Percentiles rank a stretch among this genome's conserved stretches.
phyloP scores from a whole-genome alignment of 805 yeast genomes.

The Cyberlindnera mrakii region DNA sequence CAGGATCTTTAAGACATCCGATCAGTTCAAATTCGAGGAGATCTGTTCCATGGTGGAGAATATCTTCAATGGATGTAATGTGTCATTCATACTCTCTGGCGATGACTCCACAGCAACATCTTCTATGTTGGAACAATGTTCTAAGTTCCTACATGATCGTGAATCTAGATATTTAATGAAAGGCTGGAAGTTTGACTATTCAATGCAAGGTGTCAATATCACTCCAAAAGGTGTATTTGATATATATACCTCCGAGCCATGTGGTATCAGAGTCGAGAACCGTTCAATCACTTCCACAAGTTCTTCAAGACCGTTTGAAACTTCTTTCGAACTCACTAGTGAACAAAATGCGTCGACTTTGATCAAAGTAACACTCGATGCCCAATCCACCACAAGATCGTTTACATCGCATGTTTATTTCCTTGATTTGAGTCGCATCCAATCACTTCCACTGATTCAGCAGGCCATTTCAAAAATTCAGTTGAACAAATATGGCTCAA shows the following conservation, averaged over 20 bases:
- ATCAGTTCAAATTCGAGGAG: constrained; percentile 4
- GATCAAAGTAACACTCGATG: constrained; percentile 8
- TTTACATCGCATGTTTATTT: constrained; percentile 10
- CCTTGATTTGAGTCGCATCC: constrained; percentile 9
- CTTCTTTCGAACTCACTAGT: not conserved
- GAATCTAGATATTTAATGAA: constrained; percentile 3
- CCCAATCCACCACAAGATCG: constrained; percentile 3
- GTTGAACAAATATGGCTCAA: constrained; percentile 7
- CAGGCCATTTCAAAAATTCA: constrained; percentile 8
- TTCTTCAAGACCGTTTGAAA: not conserved
- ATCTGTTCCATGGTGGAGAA: constrained; percentile 5
- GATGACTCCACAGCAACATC: not conserved
- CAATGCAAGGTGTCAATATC: constrained; percentile 8
- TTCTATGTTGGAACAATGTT: not conserved
- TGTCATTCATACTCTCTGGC: constrained; percentile 7
- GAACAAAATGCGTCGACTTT: constrained; percentile 5
- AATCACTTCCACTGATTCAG: constrained; percentile 8
- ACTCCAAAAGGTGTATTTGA: constrained; percentile 13
- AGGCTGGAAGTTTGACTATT: constrained; percentile 11
- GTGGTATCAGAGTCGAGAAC: constrained; percentile 12
- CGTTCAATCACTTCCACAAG: constrained; percentile 6
- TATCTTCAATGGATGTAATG: constrained; percentile 12
- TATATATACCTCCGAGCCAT: not conserved
- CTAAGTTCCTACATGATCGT: not conserved
- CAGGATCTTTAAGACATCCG: constrained; percentile 4